phyloP scores from a whole-genome alignment of 2,329 filamentous ascomycete genomes.

The Dothistroma pini region DNA sequence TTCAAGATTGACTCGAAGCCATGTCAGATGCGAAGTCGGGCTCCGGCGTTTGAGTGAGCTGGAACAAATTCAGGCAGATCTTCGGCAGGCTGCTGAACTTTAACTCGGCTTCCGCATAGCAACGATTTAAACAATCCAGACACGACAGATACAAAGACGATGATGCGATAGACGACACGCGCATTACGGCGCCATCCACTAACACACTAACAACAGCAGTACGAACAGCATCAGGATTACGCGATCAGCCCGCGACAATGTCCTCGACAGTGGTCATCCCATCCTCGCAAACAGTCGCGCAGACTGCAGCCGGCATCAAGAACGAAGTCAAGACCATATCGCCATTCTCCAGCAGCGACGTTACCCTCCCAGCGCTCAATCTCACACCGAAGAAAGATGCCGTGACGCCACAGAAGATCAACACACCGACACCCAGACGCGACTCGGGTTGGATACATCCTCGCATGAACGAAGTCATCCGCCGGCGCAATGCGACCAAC shows the following conservation, averaged over 20 bases:
- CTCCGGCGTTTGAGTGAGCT: background rate
- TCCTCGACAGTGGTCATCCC: slow-evolving; percentile 26
- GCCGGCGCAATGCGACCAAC: slow-evolving; percentile 70
- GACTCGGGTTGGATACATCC: slow-evolving; percentile 72
- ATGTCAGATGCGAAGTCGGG: background rate
- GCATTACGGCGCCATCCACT: background rate
- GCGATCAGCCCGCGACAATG: slow-evolving; percentile 16
- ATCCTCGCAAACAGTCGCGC: slow-evolving; percentile 14
- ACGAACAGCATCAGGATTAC: slow-evolving; percentile 1
- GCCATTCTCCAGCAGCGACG: slow-evolving; percentile 1
- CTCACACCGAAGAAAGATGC: slow-evolving; percentile 12
- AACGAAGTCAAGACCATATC: slow-evolving; percentile 7
- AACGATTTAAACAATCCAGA: background rate
- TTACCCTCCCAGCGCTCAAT: slow-evolving; percentile 17
- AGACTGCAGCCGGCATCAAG: slow-evolving; percentile 12
- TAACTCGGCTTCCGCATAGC: background rate
- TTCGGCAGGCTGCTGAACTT: background rate
- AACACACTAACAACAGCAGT: slow-evolving; percentile 12
- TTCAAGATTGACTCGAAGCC: background rate
- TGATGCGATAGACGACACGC: background rate
- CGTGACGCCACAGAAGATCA: slow-evolving; percentile 18
- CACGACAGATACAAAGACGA: background rate
- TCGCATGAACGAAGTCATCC: slow-evolving; percentile 78
- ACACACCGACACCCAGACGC: slow-evolving; percentile 53
- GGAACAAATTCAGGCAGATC: background rate